phyloP scores from a whole-genome alignment of 305 asterid species.

The Solanum aculeatissimum region DNA sequence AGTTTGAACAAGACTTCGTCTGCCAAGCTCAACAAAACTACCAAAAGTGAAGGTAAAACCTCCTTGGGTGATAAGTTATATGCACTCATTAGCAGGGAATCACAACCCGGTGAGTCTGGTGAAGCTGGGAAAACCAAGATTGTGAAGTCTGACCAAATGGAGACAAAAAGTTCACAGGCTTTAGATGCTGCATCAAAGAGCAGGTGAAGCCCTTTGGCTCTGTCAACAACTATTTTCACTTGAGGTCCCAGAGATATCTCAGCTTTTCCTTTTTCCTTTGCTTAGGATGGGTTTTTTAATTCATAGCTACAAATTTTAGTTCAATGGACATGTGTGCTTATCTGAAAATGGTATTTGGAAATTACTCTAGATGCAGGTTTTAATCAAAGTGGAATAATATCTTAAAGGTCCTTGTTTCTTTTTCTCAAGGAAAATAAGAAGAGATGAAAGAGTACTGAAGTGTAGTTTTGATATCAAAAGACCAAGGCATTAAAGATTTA shows the following conservation, averaged over 20 bases:
- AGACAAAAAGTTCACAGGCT: conserved; percentile 7
- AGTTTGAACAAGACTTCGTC: conserved; percentile 15
- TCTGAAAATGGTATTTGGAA: background rate
- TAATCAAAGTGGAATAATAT: background rate
- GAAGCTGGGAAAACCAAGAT: conserved; percentile 22
- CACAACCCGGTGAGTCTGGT: conserved; percentile 21
- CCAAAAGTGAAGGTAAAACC: conserved; percentile 10
- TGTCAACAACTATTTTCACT: background rate
- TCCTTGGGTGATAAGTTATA: conserved; percentile 35
- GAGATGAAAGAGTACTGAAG: background rate
- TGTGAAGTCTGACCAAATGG: conserved; percentile 21
- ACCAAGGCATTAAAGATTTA: background rate
- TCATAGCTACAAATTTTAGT: background rate
- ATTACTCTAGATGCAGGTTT: background rate
- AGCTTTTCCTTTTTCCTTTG: background rate
- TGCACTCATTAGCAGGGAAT: conserved; percentile 14
- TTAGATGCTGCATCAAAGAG: conserved; percentile 48
- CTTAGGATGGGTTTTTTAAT: background rate
- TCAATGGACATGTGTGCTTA: background rate
- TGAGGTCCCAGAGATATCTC: background rate
- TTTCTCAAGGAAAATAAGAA: background rate
- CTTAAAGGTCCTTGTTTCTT: background rate
- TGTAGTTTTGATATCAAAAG: background rate
- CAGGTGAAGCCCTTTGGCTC: conserved; percentile 34
- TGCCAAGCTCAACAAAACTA: conserved; percentile 17